These are phyloP conservation scores for Fonsecaea erecta DNA, from an alignment of 2,329 filamentous ascomycete genomes.

Conservation along the genomic window DNA sequence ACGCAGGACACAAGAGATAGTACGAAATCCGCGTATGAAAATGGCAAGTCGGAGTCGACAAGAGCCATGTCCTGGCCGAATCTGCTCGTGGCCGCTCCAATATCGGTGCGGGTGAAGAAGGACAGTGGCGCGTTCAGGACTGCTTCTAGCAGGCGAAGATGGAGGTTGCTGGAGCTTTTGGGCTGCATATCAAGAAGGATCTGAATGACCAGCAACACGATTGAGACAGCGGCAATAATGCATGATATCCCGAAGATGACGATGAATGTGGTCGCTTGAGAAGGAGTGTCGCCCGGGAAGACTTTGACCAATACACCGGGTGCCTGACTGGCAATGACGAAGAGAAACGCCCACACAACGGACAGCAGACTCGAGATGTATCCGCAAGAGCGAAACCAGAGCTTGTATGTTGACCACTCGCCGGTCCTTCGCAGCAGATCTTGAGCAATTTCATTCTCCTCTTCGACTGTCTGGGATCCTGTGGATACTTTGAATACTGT, in stretches of 20 bases:
- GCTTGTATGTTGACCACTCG: slow-evolving; percentile 44
- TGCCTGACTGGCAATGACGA: slow-evolving; percentile 17
- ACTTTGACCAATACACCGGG: slow-evolving; percentile 37
- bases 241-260: slow-evolving; percentile 20
- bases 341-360: slow-evolving; percentile 21
- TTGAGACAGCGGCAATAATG: slow-evolving; percentile 8
- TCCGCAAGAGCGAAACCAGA: slow-evolving; percentile 41
- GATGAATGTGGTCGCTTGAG: slow-evolving; percentile 23
- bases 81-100: slow-evolving; percentile 49
- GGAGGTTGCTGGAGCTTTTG: slow-evolving; percentile 56
- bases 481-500: not conserved
- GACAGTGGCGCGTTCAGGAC: slow-evolving; percentile 54
- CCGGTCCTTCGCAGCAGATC: slow-evolving; percentile 40
- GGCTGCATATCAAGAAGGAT: slow-evolving; percentile 61
- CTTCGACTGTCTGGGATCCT: slow-evolving; percentile 51
- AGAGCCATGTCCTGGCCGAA: slow-evolving; percentile 53
- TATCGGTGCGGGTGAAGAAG: slow-evolving; percentile 50
- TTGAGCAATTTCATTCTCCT: slow-evolving; percentile 41
- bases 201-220: slow-evolving; percentile 43
- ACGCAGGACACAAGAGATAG: slow-evolving; percentile 44
- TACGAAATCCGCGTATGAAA: slow-evolving; percentile 43
- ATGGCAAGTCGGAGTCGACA: slow-evolving; percentile 51
- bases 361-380: slow-evolving; percentile 33
- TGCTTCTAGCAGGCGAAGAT: slow-evolving; percentile 54
- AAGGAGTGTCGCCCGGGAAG: slow-evolving; percentile 32